These are phyloP conservation scores for Steccherinum ochraceum DNA, from an alignment of 768 basidiomycete genomes.

Conservation along the genomic window DNA sequence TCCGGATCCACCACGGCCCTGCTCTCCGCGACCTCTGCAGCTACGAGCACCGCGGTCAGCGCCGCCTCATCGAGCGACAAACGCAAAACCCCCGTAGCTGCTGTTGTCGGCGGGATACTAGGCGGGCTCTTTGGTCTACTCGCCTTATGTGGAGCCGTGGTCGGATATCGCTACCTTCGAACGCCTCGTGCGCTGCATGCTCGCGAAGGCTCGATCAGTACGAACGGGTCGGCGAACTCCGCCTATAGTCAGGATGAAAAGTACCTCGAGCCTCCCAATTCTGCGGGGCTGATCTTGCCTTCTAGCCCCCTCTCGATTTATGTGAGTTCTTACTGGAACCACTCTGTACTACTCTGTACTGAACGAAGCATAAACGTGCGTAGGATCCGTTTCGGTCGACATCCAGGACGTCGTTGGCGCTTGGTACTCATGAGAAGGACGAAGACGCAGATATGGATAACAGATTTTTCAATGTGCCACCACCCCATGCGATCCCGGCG, in stretches of 20 bases:
- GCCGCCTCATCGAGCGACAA: not conserved
- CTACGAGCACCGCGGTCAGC: not conserved
- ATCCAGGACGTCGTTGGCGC: not conserved
- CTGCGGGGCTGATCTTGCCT: not conserved
- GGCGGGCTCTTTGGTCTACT: not conserved
- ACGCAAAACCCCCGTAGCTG: not conserved
- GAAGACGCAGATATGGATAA: not conserved
- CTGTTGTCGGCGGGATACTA: not conserved
- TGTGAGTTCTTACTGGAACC: not conserved
- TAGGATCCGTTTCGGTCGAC: not conserved
- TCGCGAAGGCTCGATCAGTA: not conserved
- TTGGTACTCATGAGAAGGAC: not conserved
- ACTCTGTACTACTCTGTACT: too few species aligned
- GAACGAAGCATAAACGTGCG: not conserved
- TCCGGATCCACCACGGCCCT: not conserved
- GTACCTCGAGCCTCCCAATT: not conserved
- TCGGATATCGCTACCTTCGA: not conserved
- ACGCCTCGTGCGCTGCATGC: not conserved
- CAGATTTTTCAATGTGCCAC: not conserved
- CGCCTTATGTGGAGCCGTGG: not conserved
- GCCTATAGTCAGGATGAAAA: not conserved
- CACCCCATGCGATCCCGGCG: not conserved
- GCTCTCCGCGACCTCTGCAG: too few species aligned
- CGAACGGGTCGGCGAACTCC: not conserved
- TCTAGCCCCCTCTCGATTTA: not conserved